Conservation (phyloP, 768 basidiomycete species). For the Pleurotus sapidus region DNA sequence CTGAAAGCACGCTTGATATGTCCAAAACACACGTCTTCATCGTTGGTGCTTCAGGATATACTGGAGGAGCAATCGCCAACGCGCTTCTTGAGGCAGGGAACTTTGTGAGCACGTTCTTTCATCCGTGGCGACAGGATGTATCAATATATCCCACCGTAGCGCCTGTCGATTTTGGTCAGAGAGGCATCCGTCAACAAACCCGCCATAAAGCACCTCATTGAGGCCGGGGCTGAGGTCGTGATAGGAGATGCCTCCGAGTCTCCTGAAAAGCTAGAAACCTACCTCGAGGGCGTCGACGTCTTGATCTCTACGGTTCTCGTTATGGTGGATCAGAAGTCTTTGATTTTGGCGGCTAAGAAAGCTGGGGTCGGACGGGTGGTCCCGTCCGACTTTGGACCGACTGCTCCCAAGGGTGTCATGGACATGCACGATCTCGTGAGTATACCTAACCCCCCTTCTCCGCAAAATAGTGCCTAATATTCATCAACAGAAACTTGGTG, state of each 20-base stretch:
- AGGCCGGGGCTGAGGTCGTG: not conserved
- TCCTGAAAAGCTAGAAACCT: not conserved
- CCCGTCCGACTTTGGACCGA: not conserved
- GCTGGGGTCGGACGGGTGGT: too few species aligned
- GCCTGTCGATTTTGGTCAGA: not conserved
- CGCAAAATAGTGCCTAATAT: not conserved
- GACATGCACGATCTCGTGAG: not conserved
- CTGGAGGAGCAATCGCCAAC: not conserved
- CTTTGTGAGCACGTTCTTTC: not conserved
- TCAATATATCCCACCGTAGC: not conserved
- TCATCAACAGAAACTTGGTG: slow-evolving; percentile 21
- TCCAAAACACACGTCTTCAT: not conserved
- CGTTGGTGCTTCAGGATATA: not conserved
- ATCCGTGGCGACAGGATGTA: not conserved
- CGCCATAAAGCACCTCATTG: not conserved
- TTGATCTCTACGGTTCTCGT: slow-evolving; percentile 1
- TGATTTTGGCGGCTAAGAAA: too few species aligned
- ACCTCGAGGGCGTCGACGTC: not conserved
- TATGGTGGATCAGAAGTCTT: too few species aligned
- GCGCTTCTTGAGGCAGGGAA: not conserved
- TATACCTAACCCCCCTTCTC: not conserved
- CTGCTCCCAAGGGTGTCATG: not conserved
- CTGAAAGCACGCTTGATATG: not conserved
- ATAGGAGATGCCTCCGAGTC: not conserved
- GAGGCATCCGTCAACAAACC: not conserved